phyloP scores from a whole-genome alignment of 495 filamentous ascomycete genomes.

The Xylaria acuta region DNA sequence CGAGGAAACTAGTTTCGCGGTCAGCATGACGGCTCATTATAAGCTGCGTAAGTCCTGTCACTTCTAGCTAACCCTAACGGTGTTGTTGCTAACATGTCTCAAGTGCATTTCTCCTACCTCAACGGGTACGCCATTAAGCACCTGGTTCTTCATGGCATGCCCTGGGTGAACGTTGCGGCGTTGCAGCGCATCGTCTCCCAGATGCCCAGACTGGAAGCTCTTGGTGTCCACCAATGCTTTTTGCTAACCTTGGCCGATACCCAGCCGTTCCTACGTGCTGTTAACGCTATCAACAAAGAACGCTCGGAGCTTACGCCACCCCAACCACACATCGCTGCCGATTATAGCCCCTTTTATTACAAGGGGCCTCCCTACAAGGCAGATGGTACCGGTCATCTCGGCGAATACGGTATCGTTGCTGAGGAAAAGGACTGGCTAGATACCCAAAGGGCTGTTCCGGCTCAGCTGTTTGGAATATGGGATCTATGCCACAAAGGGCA shows the following conservation, averaged over 20 bases:
- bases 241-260: conserved; percentile 35
- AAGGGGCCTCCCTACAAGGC: conserved; percentile 14
- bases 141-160: conserved; percentile 22
- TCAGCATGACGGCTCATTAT: conserved; percentile 16
- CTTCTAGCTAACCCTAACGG: not conserved
- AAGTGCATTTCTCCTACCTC: conserved; percentile 26
- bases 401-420: conserved; percentile 32
- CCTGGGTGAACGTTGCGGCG: not conserved
- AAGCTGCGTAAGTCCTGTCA: conserved; percentile 22
- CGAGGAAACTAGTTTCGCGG: not conserved
- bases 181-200: conserved; percentile 12
- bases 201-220: conserved; percentile 11
- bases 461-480: conserved; percentile 5
- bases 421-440: conserved; percentile 26
- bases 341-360: conserved; percentile 39
- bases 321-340: conserved; percentile 12
- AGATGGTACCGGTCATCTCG: conserved; percentile 2
- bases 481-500: not conserved
- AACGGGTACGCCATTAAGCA: conserved; percentile 30
- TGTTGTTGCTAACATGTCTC: conserved; percentile 20
- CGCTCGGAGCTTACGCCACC: not conserved
- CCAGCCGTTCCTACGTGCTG: not conserved
- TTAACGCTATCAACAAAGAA: conserved; percentile 25
- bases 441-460: conserved; percentile 19
- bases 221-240: conserved; percentile 38